Base-by-base conservation (phyloP, 805 yeast genomes). In the Isabelozyma gotoi region DNA sequence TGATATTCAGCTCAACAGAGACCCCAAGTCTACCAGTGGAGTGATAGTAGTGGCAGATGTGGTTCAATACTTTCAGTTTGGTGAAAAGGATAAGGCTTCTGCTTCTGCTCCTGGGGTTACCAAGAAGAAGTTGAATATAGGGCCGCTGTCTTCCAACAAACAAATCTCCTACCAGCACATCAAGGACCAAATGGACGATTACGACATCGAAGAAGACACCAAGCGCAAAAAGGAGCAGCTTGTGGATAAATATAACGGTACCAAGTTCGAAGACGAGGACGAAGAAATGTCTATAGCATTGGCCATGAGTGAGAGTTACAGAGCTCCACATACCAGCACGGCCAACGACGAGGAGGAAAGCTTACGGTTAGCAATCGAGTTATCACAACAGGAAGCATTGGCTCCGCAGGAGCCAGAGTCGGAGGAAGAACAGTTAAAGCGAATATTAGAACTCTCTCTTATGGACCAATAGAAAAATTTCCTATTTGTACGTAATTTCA, bases 171-270 rank as follows among this genome's bases (percentile, higher is more conserved):
- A 56, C 45, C 40, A 56, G 49, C 56, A 63, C 45, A 59, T 63
- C 52, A 51, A 62, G 47, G 63, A 63, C 24, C 67, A 67, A 32
- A 52, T 68, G 21, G 70, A 66, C 4, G 76, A 70, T 24, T 71
- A 65, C 46, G 67, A 67, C 34, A 45, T 51, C 20, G 60, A 55
- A 18, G 54, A 60, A 40, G 61, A 61, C 43, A 46, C 52, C 17
- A 45, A 51, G 24, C 46, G 49, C 11, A 51, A 62, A 44, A 47
- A 55, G 6, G 54, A 60, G 5, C 46, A 47, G 8, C 55, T 73
- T 40, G 50, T 74, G 19, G 68, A 68, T 29, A 76, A 71, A 56
- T 78, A 68, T 52, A 78, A 78, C 51, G 84, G 83, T 2, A 55
- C 56, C 14, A 55, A 56, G 2, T 52, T 55, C 12, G 51, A 47